phyloP scores from a whole-genome alignment of 371 early-diverging fungal species.

The Conidiobolus incongruus region DNA sequence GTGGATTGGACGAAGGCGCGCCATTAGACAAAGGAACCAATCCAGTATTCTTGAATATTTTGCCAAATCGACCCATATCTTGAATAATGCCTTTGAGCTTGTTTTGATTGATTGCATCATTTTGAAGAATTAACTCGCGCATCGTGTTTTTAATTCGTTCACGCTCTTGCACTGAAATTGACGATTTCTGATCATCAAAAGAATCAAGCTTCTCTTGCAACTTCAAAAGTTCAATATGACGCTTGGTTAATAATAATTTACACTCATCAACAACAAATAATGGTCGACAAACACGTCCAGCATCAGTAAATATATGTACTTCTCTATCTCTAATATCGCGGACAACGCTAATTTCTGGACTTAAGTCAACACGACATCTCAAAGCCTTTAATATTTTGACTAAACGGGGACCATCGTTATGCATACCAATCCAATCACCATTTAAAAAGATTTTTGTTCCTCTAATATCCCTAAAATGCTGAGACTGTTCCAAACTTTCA shows the following conservation, averaged over 20 bases:
- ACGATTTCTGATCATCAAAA: too few relatives aligned
- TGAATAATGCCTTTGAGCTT: too few relatives aligned
- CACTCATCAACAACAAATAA: constrained; percentile 84
- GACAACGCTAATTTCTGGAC: constrained; percentile 86
- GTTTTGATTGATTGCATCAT: too few relatives aligned
- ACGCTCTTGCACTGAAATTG: too few relatives aligned
- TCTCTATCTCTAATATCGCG: constrained; percentile 90
- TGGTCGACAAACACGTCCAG: constrained; percentile 94
- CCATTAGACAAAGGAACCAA: too few relatives aligned
- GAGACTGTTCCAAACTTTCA: background rate
- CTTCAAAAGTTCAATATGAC: constrained; percentile 28
- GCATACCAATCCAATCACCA: constrained; percentile 94
- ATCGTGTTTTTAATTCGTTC: too few relatives aligned
- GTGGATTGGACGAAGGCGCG: background rate
- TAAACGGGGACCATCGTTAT: constrained; percentile 66
- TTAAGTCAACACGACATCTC: constrained; percentile 62
- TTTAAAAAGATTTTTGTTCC: constrained; percentile 92
- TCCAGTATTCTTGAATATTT: too few relatives aligned
- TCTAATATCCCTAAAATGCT: background rate
- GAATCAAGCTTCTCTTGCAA: background rate
- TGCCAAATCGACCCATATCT: too few relatives aligned
- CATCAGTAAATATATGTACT: constrained; percentile 87
- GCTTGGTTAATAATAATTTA: constrained; percentile 27
- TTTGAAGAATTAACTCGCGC: too few relatives aligned
- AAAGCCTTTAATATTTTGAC: constrained; percentile 53